These are phyloP conservation scores for Hirsutella thompsonii DNA, from an alignment of 2,329 filamentous ascomycete genomes.

Conservation along the genomic window DNA sequence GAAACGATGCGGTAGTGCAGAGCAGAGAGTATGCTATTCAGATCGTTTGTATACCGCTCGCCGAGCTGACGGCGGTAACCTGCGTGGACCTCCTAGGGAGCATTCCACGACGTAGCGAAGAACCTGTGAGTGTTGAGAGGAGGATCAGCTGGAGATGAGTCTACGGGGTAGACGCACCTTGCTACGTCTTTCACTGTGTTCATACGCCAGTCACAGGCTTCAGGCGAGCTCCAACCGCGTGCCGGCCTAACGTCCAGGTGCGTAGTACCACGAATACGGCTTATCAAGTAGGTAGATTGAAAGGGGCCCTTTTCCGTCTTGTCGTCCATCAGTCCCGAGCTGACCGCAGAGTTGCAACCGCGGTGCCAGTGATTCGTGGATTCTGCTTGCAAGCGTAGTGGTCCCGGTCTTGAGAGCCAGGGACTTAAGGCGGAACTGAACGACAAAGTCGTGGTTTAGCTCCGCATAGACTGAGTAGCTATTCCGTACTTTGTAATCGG, in stretches of 20 bases:
- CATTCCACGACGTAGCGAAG: slow-evolving; percentile 24
- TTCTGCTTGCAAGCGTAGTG: slow-evolving; percentile 16
- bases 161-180: slow-evolving; percentile 8
- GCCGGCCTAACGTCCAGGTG: slow-evolving; percentile 23
- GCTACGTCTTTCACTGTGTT: slow-evolving; percentile 21
- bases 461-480: slow-evolving; percentile 27
- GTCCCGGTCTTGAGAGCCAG: slow-evolving; percentile 14
- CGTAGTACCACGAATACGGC: slow-evolving; percentile 17
- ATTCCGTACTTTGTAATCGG: no score
- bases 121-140: slow-evolving; percentile 16
- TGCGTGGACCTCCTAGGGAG: slow-evolving; percentile 15
- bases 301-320: slow-evolving; percentile 17
- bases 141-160: neutral
- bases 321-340: slow-evolving; percentile 8
- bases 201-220: slow-evolving; percentile 18
- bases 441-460: slow-evolving; percentile 16
- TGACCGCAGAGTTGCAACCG: slow-evolving; percentile 14
- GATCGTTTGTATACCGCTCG: slow-evolving; percentile 15
- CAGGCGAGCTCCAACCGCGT: slow-evolving; percentile 18
- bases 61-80: slow-evolving; percentile 12
- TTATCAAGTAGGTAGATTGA: slow-evolving; percentile 24
- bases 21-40: slow-evolving; percentile 17
- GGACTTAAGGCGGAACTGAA: slow-evolving; percentile 24
- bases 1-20: slow-evolving; percentile 21
- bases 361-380: slow-evolving; percentile 18